Base-by-base conservation (phyloP, 495 filamentous ascomycete genomes). In the Daldinia grandis region DNA sequence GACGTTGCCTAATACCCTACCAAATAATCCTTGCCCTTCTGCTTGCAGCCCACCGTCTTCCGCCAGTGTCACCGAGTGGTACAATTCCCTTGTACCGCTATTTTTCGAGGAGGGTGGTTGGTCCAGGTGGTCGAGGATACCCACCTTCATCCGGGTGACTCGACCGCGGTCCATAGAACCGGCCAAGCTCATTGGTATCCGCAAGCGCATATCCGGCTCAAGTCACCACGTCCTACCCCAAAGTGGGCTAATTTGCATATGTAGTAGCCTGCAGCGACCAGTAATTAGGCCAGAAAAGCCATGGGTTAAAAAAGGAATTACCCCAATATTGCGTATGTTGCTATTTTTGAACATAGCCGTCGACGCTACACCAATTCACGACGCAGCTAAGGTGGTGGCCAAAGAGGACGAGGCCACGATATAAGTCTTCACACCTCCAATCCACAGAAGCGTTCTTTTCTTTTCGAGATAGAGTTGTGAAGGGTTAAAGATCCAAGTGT, bases 361-460 rank as follows among this genome's bases (percentile, higher is more conserved):
- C 68, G 56, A 69, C 64, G 63, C 64, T 66, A 60, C 64, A 73
- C 68, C 74, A 68, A 42, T 60, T 72, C 68, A 62, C 51, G 67
- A 74, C 69, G 69, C 66, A 75, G 66, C 69, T 72, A 64, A 31
- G 62, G 69, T 72, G 69, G 69, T 72, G 74, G 58, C 63, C 62
- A 64, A 68, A 58, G 72, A 66, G 65, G 64, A 64, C 64, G 35
- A 74, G 76, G 76, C 78, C 76, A 78, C 72, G 75, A 82, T 85
- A 84, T 85, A 84, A 84, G 81, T 78, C 81, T 81, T 82, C 82
- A 77, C 81, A 79, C 76, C 58, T 76, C 76, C 74, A 73, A 79
- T 76, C 78, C 77, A 76, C 62, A 54, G 31, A 30, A 69, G 60
- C 69, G 53, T 65, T 76, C 58, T 68, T 74, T 78, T 71, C 58